Conservation (phyloP, 192 early-diverging fungal genomes). For the Mortierella claussenii region DNA sequence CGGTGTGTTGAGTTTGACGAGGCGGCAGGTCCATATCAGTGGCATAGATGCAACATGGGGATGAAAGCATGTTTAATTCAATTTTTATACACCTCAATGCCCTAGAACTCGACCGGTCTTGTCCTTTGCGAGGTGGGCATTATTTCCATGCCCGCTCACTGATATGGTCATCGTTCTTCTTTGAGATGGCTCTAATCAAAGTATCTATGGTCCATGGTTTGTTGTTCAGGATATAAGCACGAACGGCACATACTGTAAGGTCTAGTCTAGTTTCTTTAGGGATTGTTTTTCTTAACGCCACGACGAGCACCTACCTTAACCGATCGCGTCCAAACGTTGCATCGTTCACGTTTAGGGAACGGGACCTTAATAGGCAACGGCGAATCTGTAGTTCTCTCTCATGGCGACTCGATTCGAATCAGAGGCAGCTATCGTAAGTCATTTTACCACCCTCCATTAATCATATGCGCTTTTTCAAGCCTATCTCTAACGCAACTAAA, state of each 20-base stretch:
- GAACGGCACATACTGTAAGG: conserved; percentile 64
- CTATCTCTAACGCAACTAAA: too few species aligned
- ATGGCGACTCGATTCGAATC: conserved; percentile 70
- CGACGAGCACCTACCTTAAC: too few species aligned
- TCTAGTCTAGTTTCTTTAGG: not conserved
- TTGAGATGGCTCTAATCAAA: too few species aligned
- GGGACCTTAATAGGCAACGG: conserved; percentile 62
- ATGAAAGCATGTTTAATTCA: too few species aligned
- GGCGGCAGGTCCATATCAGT: too few species aligned
- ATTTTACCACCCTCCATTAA: too few species aligned
- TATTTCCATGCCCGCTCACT: not conserved
- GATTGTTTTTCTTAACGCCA: too few species aligned
- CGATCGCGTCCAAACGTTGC: too few species aligned
- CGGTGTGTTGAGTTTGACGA: conserved; percentile 2
- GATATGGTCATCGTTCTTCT: too few species aligned
- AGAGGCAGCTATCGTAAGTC: conserved; percentile 56
- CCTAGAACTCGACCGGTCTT: conserved; percentile 20
- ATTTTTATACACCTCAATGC: too few species aligned
- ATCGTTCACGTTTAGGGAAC: conserved; percentile 47
- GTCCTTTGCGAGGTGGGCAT: conserved; percentile 31
- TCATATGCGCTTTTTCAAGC: too few species aligned
- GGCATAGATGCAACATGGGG: too few species aligned
- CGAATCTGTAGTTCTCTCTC: conserved; percentile 63
- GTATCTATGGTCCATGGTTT: not conserved
- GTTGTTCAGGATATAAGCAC: conserved; percentile 61